Evolutionary conservation across 2,329 filamentous ascomycete species (phyloP), one percentile per base, ranked within the genome.

Genomic region (Trichoderma afroharzianum): DNA sequence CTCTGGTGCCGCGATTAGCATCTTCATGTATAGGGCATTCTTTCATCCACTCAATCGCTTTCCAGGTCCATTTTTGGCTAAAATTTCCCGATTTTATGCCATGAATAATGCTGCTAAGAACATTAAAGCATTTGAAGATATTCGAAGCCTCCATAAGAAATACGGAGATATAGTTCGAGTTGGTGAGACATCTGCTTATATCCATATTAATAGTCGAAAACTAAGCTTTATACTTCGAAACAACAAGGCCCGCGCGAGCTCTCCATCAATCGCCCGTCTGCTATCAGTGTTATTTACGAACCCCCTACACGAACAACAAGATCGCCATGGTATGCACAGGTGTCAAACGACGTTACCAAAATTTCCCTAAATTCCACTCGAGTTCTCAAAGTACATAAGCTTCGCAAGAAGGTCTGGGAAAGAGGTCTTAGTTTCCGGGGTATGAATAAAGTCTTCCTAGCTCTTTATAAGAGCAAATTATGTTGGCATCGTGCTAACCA

Each of bases 41-140:
- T 77, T 80, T 24, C 78, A 80, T 55, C 74, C 74, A 1, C 50
- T 80, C 39, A 74, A 76, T n/a, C 63, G 70, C 3, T 80, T 79
- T 28, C 73, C 78, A 0, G 78, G 79, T 0, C 79, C 78, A 0
- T 77, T 78, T 32, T 14, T 64, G 11, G 78, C 76, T 15, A 68
- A 57, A 8, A 1, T 59, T 8, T 59, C 64, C n/a, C 53, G 33
- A 32, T 59, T 68, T n/a, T 68, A 68, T 33, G 64, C 64, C 6
- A 59, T 59, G 53, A 30, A 32, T 18, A 18, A 47, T 47, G 64
- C 53, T 6, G 64, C 64, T 12, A 68, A 47, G 14, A 59, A n/a
- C 5, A 26, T 68, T 3, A 59, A 68, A 32, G 53, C 64, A 6
- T 68, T 47, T 24, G 18, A 74, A 75, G 6, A 59, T 77, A n/a